These are phyloP conservation scores for Hibiscus tridactylites DNA, from an alignment of 345 rosid genomes.

Conservation along the genomic window DNA sequence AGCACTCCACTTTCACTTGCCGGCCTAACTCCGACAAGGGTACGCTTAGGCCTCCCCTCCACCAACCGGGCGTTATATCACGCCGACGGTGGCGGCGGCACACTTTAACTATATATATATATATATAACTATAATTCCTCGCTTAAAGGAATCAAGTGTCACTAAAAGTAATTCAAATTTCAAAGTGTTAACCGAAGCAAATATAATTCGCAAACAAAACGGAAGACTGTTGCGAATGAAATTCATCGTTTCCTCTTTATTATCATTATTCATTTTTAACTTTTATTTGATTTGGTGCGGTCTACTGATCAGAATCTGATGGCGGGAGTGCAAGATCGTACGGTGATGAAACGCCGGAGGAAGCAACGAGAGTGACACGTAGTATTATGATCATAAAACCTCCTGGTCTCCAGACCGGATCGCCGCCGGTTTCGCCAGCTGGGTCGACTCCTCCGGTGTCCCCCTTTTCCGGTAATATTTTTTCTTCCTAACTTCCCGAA, in stretches of 20 bases:
- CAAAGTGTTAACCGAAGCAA: background rate
- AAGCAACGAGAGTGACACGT: conserved; percentile 55
- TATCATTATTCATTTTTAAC: background rate
- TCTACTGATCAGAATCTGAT: conserved; percentile 41
- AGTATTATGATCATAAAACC: conserved; percentile 87
- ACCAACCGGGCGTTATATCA: conserved; percentile 4
- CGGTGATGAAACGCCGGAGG: conserved; percentile 38
- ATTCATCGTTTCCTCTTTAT: background rate
- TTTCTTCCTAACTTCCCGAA: background rate
- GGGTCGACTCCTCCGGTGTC: conserved; percentile 80
- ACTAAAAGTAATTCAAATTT: background rate
- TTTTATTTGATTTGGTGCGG: background rate
- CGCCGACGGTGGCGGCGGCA: background rate
- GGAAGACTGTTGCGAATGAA: background rate
- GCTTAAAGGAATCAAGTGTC: background rate
- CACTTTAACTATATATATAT: background rate
- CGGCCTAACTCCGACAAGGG: conserved; percentile 77
- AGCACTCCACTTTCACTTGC: conserved; percentile 49
- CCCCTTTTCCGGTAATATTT: conserved; percentile 66
- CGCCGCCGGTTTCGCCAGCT: conserved; percentile 84
- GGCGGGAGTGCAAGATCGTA: conserved; percentile 46
- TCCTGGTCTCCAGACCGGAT: conserved; percentile 64
- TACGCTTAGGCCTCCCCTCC: conserved; percentile 28
- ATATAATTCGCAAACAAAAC: background rate
- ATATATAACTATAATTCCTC: background rate